These are phyloP conservation scores for Sclerotinia glacialis DNA, from an alignment of 2,329 filamentous ascomycete species.

Conservation along the genomic window DNA sequence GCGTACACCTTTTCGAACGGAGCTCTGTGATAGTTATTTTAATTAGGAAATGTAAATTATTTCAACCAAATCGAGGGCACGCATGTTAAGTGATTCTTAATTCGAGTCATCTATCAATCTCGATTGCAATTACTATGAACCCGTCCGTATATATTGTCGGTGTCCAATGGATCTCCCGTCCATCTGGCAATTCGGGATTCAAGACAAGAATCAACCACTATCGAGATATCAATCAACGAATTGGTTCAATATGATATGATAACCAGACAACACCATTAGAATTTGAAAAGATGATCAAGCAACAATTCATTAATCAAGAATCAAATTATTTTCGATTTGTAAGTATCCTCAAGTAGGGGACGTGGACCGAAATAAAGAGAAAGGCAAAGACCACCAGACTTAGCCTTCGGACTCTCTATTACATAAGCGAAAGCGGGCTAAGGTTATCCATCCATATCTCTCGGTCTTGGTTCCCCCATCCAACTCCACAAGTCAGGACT, in stretches of 20 bases:
- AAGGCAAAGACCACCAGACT: background rate
- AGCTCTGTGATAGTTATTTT: conserved; percentile 14
- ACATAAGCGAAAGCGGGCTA: conserved; percentile 30
- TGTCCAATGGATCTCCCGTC: background rate
- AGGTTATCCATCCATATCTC: conserved; percentile 31
- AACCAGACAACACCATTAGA: background rate
- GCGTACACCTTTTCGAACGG: conserved; percentile 20
- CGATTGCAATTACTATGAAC: background rate
- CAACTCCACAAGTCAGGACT: conserved; percentile 33
- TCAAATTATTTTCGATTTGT: background rate
- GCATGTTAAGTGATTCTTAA: background rate
- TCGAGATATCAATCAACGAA: background rate
- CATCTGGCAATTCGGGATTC: background rate
- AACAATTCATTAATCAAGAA: background rate
- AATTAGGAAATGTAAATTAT: conserved; percentile 5
- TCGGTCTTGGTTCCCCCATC: conserved; percentile 31
- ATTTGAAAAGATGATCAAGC: background rate
- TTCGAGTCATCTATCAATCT: background rate
- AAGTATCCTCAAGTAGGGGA: background rate
- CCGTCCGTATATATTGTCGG: background rate
- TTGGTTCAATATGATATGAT: background rate
- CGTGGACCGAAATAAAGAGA: conserved; percentile 6
- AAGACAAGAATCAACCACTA: background rate
- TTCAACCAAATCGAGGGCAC: background rate
- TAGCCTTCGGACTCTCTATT: background rate